Conservation (phyloP, 441 rosid species). For the Gossypium aridum region DNA sequence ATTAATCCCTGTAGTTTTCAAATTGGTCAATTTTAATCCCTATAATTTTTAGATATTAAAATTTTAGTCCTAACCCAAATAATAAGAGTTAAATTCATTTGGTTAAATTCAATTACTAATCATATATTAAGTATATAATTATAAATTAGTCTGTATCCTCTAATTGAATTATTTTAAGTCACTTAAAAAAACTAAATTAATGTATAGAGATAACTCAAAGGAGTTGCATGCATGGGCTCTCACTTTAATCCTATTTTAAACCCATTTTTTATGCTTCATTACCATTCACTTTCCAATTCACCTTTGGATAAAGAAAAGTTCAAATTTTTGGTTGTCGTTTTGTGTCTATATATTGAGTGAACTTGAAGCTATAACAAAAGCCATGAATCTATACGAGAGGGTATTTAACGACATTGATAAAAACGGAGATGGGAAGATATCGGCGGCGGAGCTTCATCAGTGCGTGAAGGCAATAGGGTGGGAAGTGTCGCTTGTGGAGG, state of each 20-base stretch:
- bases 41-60: too few species aligned
- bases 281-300: neutral
- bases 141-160: too few species aligned
- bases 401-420: constrained; percentile 39
- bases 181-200: too few species aligned
- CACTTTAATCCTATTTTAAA: neutral
- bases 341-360: neutral
- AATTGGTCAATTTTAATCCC: too few species aligned
- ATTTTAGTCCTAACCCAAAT: too few species aligned
- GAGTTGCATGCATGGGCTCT: too few species aligned
- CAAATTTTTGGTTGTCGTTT: neutral
- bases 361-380: constrained; percentile 7
- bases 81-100: too few species aligned
- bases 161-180: too few species aligned
- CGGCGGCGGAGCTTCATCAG: constrained; percentile 38
- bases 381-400: constrained; percentile 23
- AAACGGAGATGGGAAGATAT: constrained; percentile 52
- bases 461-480: constrained; percentile 33
- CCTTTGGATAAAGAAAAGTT: neutral
- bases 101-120: too few species aligned
- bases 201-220: too few species aligned
- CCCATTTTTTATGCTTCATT: neutral
- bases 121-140: too few species aligned
- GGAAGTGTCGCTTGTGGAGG: constrained; percentile 23
- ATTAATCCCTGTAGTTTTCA: too few species aligned